Percentiles rank a stretch among this genome's conserved stretches.
Conservation (phyloP, 2,329 filamentous ascomycete genomes). For the Nigrospora oryzae region DNA sequence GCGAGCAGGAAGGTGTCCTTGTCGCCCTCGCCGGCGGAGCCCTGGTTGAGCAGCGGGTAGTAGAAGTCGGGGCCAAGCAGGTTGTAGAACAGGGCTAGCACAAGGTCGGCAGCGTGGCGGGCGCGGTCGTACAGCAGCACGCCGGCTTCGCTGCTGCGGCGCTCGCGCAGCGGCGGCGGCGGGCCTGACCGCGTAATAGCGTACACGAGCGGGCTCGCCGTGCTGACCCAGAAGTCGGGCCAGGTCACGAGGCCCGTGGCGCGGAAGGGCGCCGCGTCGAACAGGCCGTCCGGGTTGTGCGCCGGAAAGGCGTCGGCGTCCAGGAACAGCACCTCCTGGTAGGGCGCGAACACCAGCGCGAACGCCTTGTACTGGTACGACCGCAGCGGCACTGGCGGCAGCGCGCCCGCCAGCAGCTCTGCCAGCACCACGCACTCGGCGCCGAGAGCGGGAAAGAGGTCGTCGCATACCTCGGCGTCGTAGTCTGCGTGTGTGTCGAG, state of each 20-base stretch:
- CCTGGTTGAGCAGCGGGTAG: constrained; percentile 38
- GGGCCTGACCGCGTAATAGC: constrained; percentile 25
- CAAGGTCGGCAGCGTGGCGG: constrained; percentile 32
- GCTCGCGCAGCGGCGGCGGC: constrained; percentile 21
- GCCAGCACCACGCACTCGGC: constrained; percentile 23
- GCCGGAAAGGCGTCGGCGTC: constrained; percentile 48
- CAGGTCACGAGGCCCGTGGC: constrained; percentile 45
- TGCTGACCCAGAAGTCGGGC: constrained; percentile 45
- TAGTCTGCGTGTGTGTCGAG: constrained; percentile 22
- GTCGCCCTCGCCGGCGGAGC: constrained; percentile 32
- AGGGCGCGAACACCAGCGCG: constrained; percentile 48
- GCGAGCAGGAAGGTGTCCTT: constrained; percentile 39
- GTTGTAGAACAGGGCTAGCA: constrained; percentile 47
- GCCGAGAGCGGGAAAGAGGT: constrained; percentile 17
- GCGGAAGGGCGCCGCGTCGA: constrained; percentile 41
- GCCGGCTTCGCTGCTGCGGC: constrained; percentile 35
- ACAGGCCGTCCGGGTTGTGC: constrained; percentile 27
- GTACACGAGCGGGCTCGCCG: constrained; percentile 33
- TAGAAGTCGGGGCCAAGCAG: constrained; percentile 42
- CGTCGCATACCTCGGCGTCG: constrained; percentile 20
- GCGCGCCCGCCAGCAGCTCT: constrained; percentile 14
- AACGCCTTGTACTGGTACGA: constrained; percentile 49
- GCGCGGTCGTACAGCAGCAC: constrained; percentile 39
- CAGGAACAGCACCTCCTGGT: constrained; percentile 49
- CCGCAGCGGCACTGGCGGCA: constrained; percentile 15